These are phyloP conservation scores for Punica granatum DNA, from an alignment of 345 rosid genomes.

Conservation along the genomic window DNA sequence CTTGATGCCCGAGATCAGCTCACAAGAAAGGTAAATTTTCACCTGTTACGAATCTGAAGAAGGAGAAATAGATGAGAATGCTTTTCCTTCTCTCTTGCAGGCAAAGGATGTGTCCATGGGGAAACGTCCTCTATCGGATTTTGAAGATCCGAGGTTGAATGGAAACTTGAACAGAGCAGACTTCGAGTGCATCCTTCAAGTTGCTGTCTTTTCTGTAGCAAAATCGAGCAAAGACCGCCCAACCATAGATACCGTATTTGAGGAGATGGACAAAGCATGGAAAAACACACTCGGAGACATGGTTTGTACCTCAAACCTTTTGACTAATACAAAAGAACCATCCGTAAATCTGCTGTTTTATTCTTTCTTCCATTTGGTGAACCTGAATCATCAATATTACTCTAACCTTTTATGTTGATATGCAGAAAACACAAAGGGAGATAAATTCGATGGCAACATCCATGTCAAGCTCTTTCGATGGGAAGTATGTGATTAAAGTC, in stretches of 20 bases:
- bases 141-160: conserved; percentile 11
- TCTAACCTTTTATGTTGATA: neutral
- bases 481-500: neutral
- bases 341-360: neutral
- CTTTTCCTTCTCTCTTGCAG: neutral
- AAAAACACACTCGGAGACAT: conserved; percentile 10
- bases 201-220: conserved; percentile 20
- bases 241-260: conserved; percentile 14
- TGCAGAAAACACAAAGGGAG: conserved; percentile 10
- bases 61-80: neutral
- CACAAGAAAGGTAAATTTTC: conserved; percentile 40
- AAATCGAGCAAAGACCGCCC: conserved; percentile 24
- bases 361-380: neutral
- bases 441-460: neutral
- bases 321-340: no score
- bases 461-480: conserved; percentile 8
- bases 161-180: conserved; percentile 7
- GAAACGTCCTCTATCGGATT: conserved; percentile 9
- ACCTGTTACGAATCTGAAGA: neutral
- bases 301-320: conserved; percentile 9
- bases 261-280: conserved; percentile 18
- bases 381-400: neutral
- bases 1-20: conserved; percentile 60
- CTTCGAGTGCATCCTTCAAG: conserved; percentile 14
- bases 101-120: conserved; percentile 15